phyloP scores from a whole-genome alignment of 2,329 filamentous ascomycete genomes.

The Ceratocystis albifundus region DNA sequence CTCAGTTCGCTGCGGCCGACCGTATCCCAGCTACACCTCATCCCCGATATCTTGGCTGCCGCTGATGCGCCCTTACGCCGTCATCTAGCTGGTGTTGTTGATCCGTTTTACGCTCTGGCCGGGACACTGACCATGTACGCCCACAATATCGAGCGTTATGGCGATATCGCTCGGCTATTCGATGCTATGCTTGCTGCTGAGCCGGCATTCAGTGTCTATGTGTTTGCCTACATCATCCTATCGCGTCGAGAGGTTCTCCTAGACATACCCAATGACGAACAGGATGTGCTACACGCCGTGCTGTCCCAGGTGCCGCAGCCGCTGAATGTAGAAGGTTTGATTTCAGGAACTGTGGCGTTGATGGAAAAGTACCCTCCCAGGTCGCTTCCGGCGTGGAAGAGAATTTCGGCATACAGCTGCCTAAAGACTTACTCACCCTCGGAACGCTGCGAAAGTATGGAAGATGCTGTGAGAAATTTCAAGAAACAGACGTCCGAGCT shows the following conservation, averaged over 20 bases:
- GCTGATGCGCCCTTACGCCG: conserved; percentile 60
- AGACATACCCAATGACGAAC: conserved; percentile 67
- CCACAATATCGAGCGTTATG: conserved; percentile 85
- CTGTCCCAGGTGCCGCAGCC: conserved; percentile 76
- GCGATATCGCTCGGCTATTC: conserved; percentile 79
- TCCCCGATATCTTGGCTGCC: conserved; percentile 66
- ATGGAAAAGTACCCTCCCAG: conserved; percentile 60
- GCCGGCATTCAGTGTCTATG: conserved; percentile 79
- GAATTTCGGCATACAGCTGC: conserved; percentile 63
- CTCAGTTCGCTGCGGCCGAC: conserved; percentile 74
- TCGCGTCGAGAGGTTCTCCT: conserved; percentile 74
- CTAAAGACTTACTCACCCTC: conserved; percentile 65
- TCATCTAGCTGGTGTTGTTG: conserved; percentile 64
- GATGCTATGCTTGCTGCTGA: conserved; percentile 81
- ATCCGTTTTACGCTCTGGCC: conserved; percentile 88
- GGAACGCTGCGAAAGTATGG: conserved; percentile 40
- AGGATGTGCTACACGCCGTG: conserved; percentile 82
- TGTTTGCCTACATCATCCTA: conserved; percentile 81
- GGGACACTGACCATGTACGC: conserved; percentile 92
- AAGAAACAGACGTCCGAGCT: conserved; percentile 60
- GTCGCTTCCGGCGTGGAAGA: conserved; percentile 56
- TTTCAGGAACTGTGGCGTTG: conserved; percentile 53
- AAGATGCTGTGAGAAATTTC: conserved; percentile 58
- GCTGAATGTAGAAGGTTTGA: conserved; percentile 67
- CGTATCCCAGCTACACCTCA: conserved; percentile 70